Evolutionary conservation across 2,329 filamentous ascomycete genomes (phyloP), one percentile per base, ranked within the genome.

Genomic region (Cladophialophora yegresii): DNA sequence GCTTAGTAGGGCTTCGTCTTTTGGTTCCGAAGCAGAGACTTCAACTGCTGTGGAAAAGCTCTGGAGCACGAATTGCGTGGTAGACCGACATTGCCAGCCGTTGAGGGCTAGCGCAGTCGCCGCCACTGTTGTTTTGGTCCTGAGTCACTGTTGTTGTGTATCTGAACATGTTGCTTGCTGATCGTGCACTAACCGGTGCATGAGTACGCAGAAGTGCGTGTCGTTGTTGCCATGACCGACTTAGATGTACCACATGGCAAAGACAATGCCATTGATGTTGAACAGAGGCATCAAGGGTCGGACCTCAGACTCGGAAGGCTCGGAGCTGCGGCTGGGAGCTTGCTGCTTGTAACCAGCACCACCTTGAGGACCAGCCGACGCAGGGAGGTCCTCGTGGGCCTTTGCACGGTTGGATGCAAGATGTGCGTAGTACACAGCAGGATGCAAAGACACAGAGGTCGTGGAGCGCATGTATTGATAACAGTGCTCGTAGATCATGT

Each of bases 401-500:
- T 87, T 87, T 22, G 91, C 92, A 56, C 95, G 90, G 63, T 87
- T 86, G 8, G 92, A 89, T 36, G 93, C 92, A 68, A 99, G 78
- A 77, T 99, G 95, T 0, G 96, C 92, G 71, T 99, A 99, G 82
- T 99, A 99, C 0, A 98, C 89, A 0, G 95, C 92, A 0, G 95
- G 95, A 69, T 77, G 90, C 0, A 95, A 78, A 0, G 93, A 97
- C 0, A 99, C 93, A 0, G 95, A 92, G 0, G 93, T 98, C 0
- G 93, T 98, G 0, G 93, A 95, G 16, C 95, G 87, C 61, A 89
- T 88, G 73, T 96, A 99, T 62, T 96, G 92, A 77, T 96, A 99
- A 51, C 89, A 96, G 68, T 97, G 92, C 70, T 96, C 89, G 72
- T 98, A 98, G 23, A 98, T 89, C 85, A 98, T 89, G 62, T 88